Conservation (phyloP, 2,329 filamentous ascomycete genomes). For the Geosmithia flava region DNA sequence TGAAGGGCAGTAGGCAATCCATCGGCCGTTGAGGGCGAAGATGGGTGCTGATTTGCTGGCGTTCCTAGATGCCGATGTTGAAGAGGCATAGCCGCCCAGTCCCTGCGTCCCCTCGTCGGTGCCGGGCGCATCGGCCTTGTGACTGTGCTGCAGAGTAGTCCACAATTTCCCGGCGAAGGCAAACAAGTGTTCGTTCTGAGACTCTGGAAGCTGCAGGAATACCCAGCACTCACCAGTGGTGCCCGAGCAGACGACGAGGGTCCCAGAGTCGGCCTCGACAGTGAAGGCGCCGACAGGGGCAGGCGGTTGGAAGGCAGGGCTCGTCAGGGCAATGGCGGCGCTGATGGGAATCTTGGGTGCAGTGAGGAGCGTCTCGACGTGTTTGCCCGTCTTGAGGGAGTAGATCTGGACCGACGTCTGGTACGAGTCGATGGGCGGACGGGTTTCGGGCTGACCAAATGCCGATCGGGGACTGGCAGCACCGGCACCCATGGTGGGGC, state of each 20-base stretch:
- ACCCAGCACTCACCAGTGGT: conserved; percentile 80
- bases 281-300: conserved; percentile 60
- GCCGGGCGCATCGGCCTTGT: conserved; percentile 32
- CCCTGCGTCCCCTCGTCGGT: conserved; percentile 27
- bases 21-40: conserved; percentile 57
- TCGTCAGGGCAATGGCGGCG: conserved; percentile 38
- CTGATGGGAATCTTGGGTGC: conserved; percentile 50
- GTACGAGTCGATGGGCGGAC: conserved; percentile 43
- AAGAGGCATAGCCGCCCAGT: neutral
- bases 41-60: conserved; percentile 47
- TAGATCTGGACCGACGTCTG: conserved; percentile 86
- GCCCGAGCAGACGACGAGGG: conserved; percentile 65
- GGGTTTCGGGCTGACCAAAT: conserved; percentile 21
- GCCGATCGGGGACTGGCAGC: conserved; percentile 27
- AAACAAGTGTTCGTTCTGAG: conserved; percentile 32
- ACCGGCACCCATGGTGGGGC: conserved; percentile 20
- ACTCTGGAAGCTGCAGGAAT: conserved; percentile 39
- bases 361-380: conserved; percentile 61
- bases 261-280: conserved; percentile 60
- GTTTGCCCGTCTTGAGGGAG: conserved; percentile 63
- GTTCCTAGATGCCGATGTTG: conserved; percentile 21
- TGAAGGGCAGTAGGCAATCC: conserved; percentile 67
- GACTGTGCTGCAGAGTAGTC: conserved; percentile 65
- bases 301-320: conserved; percentile 56
- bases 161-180: conserved; percentile 79